phyloP scores from a whole-genome alignment of 129 eudicot genomes.

The Heracleum sosnowskyi region DNA sequence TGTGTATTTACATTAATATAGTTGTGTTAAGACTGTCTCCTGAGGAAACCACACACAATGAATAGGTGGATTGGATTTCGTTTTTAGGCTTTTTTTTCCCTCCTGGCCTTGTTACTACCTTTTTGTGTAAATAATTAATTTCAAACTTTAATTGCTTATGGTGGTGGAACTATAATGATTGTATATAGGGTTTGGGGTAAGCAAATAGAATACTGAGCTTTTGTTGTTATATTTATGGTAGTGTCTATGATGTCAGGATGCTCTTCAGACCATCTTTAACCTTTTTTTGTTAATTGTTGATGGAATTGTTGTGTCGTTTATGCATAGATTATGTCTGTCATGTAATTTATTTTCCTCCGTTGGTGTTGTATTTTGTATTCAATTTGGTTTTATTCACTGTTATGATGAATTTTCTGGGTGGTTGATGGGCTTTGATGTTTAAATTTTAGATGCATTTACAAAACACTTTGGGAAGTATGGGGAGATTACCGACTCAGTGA shows the following conservation, averaged over 20 bases:
- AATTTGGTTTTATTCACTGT: background rate
- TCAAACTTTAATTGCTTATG: background rate
- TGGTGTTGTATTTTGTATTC: background rate
- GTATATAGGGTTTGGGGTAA: background rate
- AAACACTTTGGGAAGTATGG: slow-evolving; percentile 34
- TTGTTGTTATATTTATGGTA: no score
- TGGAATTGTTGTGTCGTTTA: no score
- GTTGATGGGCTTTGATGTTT: background rate
- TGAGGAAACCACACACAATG: background rate
- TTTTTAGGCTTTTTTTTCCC: no score
- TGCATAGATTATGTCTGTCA: background rate
- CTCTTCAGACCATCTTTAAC: background rate
- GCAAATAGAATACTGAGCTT: background rate
- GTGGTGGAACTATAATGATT: background rate
- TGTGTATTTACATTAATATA: background rate
- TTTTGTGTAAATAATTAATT: background rate
- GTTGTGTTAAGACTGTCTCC: background rate
- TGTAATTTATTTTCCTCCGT: background rate
- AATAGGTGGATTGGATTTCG: background rate
- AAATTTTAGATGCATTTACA: slow-evolving; percentile 15
- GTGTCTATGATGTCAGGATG: no score
- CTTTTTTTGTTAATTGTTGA: background rate
- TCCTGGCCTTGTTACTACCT: no score
- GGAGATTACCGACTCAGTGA: slow-evolving; percentile 32
- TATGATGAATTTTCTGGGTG: background rate